Evolutionary conservation across 345 rosid species (phyloP).

Genomic region (Geranium brycei): DNA sequence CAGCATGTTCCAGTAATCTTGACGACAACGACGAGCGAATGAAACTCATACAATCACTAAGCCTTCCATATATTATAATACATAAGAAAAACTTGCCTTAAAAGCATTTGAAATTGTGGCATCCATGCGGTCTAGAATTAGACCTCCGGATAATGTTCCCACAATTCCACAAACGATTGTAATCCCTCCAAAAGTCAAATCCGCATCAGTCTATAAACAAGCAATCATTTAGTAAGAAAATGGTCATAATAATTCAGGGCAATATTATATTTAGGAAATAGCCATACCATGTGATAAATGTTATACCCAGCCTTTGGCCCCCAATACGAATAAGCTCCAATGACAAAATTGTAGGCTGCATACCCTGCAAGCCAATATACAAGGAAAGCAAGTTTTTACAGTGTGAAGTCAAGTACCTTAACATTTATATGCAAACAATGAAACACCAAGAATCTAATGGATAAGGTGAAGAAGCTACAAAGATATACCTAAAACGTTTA

Average conservation of each 20-base stretch:
- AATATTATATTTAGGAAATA: background rate
- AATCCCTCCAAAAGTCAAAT: conserved; percentile 82
- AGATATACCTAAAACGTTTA: conserved; percentile 68
- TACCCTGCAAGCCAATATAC: conserved; percentile 36
- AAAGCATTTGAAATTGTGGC: conserved; percentile 81
- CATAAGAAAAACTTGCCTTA: conserved; percentile 37
- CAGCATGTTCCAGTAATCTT: background rate
- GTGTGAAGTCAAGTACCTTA: background rate
- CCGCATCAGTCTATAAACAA: conserved; percentile 54
- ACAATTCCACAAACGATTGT: conserved; percentile 77
- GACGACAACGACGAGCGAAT: background rate
- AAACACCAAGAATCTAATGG: background rate
- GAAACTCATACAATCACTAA: background rate
- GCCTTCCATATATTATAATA: background rate
- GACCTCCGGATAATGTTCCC: conserved; percentile 80
- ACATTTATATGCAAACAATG: background rate
- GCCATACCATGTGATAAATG: conserved; percentile 73
- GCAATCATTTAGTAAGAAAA: background rate
- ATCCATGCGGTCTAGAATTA: conserved; percentile 51
- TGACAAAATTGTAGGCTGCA: conserved; percentile 76
- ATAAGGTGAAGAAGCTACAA: background rate
- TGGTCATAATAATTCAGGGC: background rate
- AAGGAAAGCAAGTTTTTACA: background rate
- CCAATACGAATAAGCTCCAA: conserved; percentile 98
- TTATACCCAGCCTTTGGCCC: conserved; percentile 95